Conservation (phyloP, 345 rosid genomes). For the Raphanus sativus region DNA sequence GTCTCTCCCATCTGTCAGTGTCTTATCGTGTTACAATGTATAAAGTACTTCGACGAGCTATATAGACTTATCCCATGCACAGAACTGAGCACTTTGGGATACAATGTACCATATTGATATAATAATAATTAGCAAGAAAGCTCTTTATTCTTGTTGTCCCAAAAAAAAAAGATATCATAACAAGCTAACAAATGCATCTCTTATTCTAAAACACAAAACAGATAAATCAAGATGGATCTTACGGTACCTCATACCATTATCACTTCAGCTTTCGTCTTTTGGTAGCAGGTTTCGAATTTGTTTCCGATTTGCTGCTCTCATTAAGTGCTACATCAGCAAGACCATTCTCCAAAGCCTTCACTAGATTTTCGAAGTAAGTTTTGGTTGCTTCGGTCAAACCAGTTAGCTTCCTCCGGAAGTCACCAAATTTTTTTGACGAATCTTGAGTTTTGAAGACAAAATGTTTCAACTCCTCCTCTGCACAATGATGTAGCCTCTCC, state of each 20-base stretch:
- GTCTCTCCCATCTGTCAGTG: conserved; percentile 11
- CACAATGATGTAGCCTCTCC: neutral
- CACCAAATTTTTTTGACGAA: neutral
- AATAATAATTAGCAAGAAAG: conserved; percentile 12
- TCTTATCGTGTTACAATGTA: conserved; percentile 20
- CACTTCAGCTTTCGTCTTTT: neutral
- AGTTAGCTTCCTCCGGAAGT: neutral
- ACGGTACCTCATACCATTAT: neutral
- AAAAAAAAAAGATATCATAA: neutral
- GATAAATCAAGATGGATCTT: neutral
- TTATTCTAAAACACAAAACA: neutral
- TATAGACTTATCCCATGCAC: conserved; percentile 22
- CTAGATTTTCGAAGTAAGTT: neutral
- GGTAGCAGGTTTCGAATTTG: neutral
- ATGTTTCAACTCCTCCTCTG: neutral
- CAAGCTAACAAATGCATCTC: neutral
- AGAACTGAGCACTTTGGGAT: conserved; percentile 27
- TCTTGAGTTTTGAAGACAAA: neutral
- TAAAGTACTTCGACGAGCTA: conserved; percentile 12
- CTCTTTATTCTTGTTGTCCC: conserved; percentile 5
- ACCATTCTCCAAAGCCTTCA: neutral
- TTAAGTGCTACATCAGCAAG: neutral
- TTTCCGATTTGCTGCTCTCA: neutral
- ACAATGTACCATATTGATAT: conserved; percentile 29
- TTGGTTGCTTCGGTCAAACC: neutral